Evolutionary conservation across 116 monocot species (phyloP), one percentile per base, ranked within the genome.

Genomic region (Thalassia testudinum): DNA sequence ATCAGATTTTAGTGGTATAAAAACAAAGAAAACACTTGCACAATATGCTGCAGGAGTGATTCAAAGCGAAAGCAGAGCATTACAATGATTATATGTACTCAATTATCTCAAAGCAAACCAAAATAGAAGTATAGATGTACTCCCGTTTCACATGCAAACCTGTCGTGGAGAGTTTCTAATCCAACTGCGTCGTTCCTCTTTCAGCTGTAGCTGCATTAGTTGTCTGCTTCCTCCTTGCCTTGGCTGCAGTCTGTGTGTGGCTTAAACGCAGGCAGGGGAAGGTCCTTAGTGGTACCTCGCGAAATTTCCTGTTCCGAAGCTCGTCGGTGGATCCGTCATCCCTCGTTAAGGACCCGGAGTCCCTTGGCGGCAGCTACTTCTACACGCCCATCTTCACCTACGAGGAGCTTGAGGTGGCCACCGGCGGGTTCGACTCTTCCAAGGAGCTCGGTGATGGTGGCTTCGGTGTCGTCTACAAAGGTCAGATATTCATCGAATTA

Each of bases 401-500:
- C 48, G 63, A 80, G 30, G 92, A 92, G 60, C 92, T 92, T 37
- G 64, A 66, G 21, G 72, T 79, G 50, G 92, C 92, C 16, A 92
- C 92, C 15, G 55, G 76, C 14, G 67, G 67, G 29, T 92, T 92
- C 52, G 55, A 48, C 47, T 16, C 53, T 24, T 63, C 69, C 14
- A 67, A 62, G 21, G 80, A 86, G 53, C 43, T 92, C 16, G 92
- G 92, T 15, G 80, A 75, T 23, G 92, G 92, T n/a, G 92, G 86
- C 19, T 92, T 75, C 42, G 83, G 86, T 49, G 75, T 67, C 6
- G 92, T 92, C 22, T 92, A 83, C 67, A 82, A 78, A 77, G 92
- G 92, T 79, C 66, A 47, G 16, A 0, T 47, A n/a, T n/a, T n/a
- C n/a, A n/a, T n/a, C n/a, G n/a, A n/a, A n/a, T n/a, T n/a, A n/a